Base-by-base conservation (phyloP, 805 yeast genomes). In the Scheffersomyces lignosus region DNA sequence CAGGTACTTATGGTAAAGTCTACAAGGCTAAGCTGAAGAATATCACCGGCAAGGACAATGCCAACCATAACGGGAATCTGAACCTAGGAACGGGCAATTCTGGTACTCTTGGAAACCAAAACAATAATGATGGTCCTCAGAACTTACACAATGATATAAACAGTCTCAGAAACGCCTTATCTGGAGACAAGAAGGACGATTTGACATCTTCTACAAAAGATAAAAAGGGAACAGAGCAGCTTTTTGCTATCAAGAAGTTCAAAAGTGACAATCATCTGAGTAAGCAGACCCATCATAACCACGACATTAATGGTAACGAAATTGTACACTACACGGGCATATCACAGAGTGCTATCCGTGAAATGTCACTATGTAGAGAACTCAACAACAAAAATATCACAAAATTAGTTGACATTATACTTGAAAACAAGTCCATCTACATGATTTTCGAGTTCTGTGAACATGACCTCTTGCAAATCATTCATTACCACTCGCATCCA, bases 361-460 rank as follows among this genome's bases (percentile, higher is more conserved):
- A 95, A 62, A 89, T 95, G 91, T 86, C 96, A 1, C 69, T 93
- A 15, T 93, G 98, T 60, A 75, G 95, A 33, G 99, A 93, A 58
- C 67, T 93, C 36, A 72, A 71, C 44, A 87, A 95, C 62, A 75
- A 76, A 40, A 91, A 93, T 63, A 73, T 93, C 36, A 86, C 93
- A 6, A 78, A 77, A 45, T 69, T 95, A 38, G 79, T 82, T 5
- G 96, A 90, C 58, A 86, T 88, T 37, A 80, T 90, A 8, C 64
- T 93, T 34, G 97, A 93, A 54, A 85, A 82, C 49, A 91, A 88
- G 61, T 77, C 87, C 45, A 90, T 93, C 31, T 93, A 88, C 62
- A 87, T 93, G 93, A 87, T 93, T 26, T 89, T 88, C 58, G 99
- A 91, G 57, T 93, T 80, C 60, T 96, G 96, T 29, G 99, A 93